These are phyloP conservation scores for Gentiana dahurica DNA, from an alignment of 257 asterid species.

Conservation along the genomic window DNA sequence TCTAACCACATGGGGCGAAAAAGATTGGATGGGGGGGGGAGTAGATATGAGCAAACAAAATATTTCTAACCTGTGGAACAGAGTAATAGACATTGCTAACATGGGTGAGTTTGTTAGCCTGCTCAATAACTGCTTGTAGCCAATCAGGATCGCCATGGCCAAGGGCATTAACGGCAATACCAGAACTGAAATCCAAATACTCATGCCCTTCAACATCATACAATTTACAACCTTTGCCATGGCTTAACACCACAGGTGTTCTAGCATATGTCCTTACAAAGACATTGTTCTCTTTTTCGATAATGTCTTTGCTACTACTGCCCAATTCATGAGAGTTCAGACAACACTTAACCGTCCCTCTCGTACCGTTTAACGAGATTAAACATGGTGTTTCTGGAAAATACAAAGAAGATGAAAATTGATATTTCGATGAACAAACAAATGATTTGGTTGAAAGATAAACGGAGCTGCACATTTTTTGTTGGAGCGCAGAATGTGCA, in stretches of 20 bases:
- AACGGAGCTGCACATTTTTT: conserved; percentile 28
- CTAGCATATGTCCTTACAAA: conserved; percentile 86
- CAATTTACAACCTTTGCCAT: conserved; percentile 79
- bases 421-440: conserved; percentile 17
- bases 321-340: conserved; percentile 34
- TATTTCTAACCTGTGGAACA: conserved; percentile 50
- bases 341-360: conserved; percentile 21
- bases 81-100: conserved; percentile 73
- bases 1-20: no score
- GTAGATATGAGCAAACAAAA: not conserved
- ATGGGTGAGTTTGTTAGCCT: conserved; percentile 61
- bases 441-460: conserved; percentile 19
- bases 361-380: conserved; percentile 10
- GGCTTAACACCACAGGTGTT: conserved; percentile 49
- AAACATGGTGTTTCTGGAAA: conserved; percentile 1
- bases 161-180: conserved; percentile 88
- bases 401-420: conserved; percentile 15
- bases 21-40: no score
- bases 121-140: conserved; percentile 54
- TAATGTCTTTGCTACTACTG: conserved; percentile 31
- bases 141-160: conserved; percentile 93
- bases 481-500: no score
- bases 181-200: conserved; percentile 78
- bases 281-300: conserved; percentile 59
- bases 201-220: conserved; percentile 81